Base-by-base conservation (phyloP, 129 eudicot species). In the Tagetes erecta region DNA sequence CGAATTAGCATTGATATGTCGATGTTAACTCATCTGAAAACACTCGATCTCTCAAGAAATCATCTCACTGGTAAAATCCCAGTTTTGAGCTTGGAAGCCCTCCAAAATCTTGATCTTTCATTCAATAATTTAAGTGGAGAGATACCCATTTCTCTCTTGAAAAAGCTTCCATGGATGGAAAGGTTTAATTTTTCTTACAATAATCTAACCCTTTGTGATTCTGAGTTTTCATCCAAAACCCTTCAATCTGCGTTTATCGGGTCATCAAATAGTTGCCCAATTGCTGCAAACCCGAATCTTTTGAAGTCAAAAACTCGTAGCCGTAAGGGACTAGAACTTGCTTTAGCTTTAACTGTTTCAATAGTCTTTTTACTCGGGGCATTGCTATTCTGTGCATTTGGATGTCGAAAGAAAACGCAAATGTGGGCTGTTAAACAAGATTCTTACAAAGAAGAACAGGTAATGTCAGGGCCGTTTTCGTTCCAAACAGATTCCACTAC, bases 401-500 rank as follows among this genome's bases (percentile, higher is more conserved):
- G 87, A 41, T 86, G 97, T 82, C 81, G 96, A 30, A 86, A 81
- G 65, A 91, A 81, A 78, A 82, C 89, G 8, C 80, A 78, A 83
- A 91, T 75, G 88, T 88, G 97, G 95, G 84, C 66, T 7, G 84
- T 83, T 20, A 91, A 88, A 70, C 95, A 88, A 68, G 65, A 79
- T 64, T 81, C 96, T 7, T 81, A 76, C 82, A 84, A 84, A 73
- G 96, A 88, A 75, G 97, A 88, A 64, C 88, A 91, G 27, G 81
- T 52, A 27, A 76, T 88, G 20, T 91, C 97, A 2, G 97, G 97
- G 2, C 97, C 97, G 31, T 91, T 91, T 70, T 91, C 97, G 3
- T 91, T 91, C 86, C 88, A 91, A 72, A 91, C 97, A 0, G 97
- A 91, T 76, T 91, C 97, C 37, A 88, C 97, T 80, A 91, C 96